Percentiles rank a stretch among this genome's conserved stretches.
Conservation (phyloP, 495 filamentous ascomycete species). For the Talaromyces adpressus region DNA sequence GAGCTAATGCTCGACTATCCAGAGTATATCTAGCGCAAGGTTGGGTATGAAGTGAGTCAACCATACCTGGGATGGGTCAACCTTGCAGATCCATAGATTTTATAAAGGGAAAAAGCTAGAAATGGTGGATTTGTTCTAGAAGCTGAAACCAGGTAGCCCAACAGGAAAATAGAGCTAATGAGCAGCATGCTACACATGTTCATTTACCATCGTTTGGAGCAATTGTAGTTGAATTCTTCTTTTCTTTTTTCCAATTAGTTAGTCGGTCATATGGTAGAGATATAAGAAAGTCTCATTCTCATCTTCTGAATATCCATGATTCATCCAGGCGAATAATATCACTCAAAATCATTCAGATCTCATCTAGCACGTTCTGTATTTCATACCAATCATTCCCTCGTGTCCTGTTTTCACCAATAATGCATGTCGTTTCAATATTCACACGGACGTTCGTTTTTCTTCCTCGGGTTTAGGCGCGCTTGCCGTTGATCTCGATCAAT, state of each 20-base stretch:
- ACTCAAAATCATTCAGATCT: not conserved
- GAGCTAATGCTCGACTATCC: not conserved
- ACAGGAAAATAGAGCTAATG: not conserved
- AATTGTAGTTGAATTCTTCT: not conserved
- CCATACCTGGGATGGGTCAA: too few relatives aligned
- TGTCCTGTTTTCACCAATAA: not conserved
- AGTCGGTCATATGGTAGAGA: not conserved
- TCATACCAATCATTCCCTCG: not conserved
- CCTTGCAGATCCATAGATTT: too few relatives aligned
- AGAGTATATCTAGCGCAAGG: not conserved
- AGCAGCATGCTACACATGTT: not conserved
- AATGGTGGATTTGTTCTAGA: not conserved
- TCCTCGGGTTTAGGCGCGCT: not conserved
- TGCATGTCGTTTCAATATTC: not conserved
- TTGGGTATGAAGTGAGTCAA: not conserved
- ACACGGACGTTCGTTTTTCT: not conserved
- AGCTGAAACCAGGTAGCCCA: not conserved
- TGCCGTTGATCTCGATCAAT: slow-evolving; percentile 5
- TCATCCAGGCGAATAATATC: not conserved
- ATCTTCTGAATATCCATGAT: not conserved
- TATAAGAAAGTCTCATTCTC: not conserved
- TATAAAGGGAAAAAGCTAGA: too few relatives aligned
- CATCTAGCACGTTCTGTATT: not conserved
- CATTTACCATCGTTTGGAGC: not conserved
- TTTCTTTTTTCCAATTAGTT: not conserved